Evolutionary conservation across 441 rosid genomes (phyloP).

Genomic region (Erodium chrysanthum): DNA sequence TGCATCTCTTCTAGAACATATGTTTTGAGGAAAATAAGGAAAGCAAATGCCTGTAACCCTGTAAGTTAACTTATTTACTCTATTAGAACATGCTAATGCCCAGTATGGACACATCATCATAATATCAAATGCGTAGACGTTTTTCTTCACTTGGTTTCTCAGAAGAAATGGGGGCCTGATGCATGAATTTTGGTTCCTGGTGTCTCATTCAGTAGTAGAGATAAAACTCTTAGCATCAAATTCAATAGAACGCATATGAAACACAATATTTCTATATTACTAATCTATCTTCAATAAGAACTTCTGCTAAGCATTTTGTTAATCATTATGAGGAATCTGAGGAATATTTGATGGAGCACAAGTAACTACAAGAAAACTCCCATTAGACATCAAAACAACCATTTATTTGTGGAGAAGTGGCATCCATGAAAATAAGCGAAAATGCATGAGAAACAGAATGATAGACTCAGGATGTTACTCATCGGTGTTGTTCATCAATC

Average conservation of each 20-base stretch:
- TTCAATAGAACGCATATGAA: background rate
- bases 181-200: background rate
- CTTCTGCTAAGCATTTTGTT: background rate
- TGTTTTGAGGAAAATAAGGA: background rate
- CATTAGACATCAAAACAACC: background rate
- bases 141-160: background rate
- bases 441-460: background rate
- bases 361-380: background rate
- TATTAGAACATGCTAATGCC: background rate
- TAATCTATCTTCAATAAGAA: background rate
- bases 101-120: background rate
- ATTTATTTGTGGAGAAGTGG: background rate
- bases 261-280: background rate
- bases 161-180: background rate
- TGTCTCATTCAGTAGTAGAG: background rate
- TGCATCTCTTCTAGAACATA: constrained; percentile 11
- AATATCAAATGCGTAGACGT: background rate
- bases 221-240: background rate
- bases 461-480: background rate
- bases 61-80: background rate
- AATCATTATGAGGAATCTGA: background rate
- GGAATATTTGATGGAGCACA: background rate
- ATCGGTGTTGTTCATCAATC: background rate
- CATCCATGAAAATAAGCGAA: background rate
- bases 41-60: background rate